Evolutionary conservation across 371 early-diverging fungal genomes (phyloP).

Genomic region (Sporodiniella umbellata): DNA sequence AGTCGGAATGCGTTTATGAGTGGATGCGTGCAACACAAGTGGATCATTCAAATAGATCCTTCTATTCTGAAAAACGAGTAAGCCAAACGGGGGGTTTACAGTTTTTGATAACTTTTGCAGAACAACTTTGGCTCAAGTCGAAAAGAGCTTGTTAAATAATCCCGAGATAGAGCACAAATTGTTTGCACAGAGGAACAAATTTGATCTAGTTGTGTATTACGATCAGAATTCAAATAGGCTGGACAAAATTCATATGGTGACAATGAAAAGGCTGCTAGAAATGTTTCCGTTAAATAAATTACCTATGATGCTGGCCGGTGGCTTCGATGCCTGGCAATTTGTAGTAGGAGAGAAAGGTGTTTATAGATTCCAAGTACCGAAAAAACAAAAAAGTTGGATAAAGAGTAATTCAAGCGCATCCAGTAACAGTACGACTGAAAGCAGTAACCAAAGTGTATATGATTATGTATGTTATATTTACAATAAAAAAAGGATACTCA

Average conservation of each 20-base stretch:
- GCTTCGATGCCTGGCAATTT: conserved; percentile 70
- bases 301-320: conserved; percentile 73
- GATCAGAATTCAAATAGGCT: conserved; percentile 48
- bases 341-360: conserved; percentile 34
- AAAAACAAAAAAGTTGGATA: conserved; percentile 3
- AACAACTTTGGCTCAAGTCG: neutral
- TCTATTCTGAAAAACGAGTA: conserved; percentile 49
- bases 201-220: conserved; percentile 69
- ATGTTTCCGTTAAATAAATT: conserved; percentile 28
- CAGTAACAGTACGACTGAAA: neutral
- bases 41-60: conserved; percentile 79
- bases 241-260: conserved; percentile 23
- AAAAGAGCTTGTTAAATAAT: conserved; percentile 19
- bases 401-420: conserved; percentile 4
- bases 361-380: conserved; percentile 10
- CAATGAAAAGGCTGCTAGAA: conserved; percentile 28
- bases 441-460: conserved; percentile 23
- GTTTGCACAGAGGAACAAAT: conserved; percentile 58
- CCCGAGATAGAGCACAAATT: conserved; percentile 42
- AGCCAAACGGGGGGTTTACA: conserved; percentile 4
- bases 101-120: too few species aligned
- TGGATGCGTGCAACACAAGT: conserved; percentile 66
- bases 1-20: conserved; percentile 54
- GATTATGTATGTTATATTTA: conserved; percentile 45
- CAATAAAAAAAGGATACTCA: too few species aligned